These are phyloP conservation scores for Iris macrosiphon DNA, from an alignment of 106 monocot species.

Conservation along the genomic window DNA sequence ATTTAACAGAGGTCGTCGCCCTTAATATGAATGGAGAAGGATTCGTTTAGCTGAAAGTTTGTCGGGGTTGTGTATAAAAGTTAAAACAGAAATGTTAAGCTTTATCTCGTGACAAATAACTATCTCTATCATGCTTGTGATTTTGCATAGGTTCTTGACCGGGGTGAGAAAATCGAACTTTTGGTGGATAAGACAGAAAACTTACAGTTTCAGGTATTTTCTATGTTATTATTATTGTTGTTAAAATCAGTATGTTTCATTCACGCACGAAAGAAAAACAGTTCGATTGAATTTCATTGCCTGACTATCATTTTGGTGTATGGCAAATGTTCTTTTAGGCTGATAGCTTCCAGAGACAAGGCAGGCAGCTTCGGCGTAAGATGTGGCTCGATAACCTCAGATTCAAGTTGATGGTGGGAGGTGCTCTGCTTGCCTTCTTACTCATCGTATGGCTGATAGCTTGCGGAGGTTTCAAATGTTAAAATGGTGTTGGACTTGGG, in stretches of 20 bases:
- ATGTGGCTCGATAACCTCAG: constrained; percentile 85
- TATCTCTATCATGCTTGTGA: not conserved
- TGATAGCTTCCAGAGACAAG: constrained; percentile 96
- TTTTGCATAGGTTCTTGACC: constrained; percentile 76
- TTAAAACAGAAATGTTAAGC: too few species aligned
- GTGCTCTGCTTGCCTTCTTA: constrained; percentile 27
- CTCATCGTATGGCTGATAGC: constrained; percentile 70
- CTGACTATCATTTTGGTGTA: not conserved
- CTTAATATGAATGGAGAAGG: too few species aligned
- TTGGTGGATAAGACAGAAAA: constrained; percentile 92
- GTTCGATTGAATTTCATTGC: too few species aligned
- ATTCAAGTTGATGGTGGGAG: constrained; percentile 74
- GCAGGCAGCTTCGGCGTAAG: constrained; percentile 86
- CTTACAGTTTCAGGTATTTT: constrained; percentile 88
- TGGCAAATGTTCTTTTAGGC: constrained; percentile 39
- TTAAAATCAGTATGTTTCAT: too few species aligned
- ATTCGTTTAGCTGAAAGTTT: too few species aligned
- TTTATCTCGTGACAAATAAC: not conserved
- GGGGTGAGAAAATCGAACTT: constrained; percentile 96
- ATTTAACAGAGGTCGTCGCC: too few species aligned
- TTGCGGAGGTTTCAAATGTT: constrained; percentile 70
- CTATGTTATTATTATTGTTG: too few species aligned
- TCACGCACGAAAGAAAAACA: too few species aligned
- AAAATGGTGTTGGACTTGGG: too few species aligned
- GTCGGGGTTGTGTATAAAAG: too few species aligned